Base-by-base conservation (phyloP, 140 eudicot genomes). In the Senecio squalidus region DNA sequence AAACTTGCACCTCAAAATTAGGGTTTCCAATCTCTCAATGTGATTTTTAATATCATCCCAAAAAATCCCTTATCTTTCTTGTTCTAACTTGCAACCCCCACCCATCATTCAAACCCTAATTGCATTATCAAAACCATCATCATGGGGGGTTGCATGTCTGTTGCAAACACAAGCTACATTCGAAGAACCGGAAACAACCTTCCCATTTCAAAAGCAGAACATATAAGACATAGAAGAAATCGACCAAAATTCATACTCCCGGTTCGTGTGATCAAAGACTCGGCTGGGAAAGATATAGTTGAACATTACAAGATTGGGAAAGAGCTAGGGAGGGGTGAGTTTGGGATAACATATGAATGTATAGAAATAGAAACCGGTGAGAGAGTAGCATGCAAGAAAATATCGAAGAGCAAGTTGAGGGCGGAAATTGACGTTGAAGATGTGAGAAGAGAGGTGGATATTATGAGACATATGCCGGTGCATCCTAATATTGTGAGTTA, bases 361-460 rank as follows among this genome's bases (percentile, higher is more conserved):
- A 50, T 52, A 5, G 73, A 77, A 21, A 49, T 62, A 2, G 60
- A 39, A 29, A 82, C 67, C 0, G 93, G 88, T 4, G 95, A 84
- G 13, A 65, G 52, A 11, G 49, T 76, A 27, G 96, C 98, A 0
- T 84, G 96, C 74, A 92, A 92, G 74, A 84, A 80, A 58, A 92
- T 92, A 48, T 74, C 93, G 1, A 92, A 92, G 74, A 69, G 78
- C 39, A 79, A 74, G 62, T 40, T 92, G 9, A 72, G 76, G 68
- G 80, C 93, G 2, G 96, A 87, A 40, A 74, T 87, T 1, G 95
- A 92, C n/a, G 64, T 92, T 3, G 96, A 87, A 67, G 98, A 92
- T 62, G 96, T 92, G 68, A 81, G 95, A 52, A 81, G 93, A 39
- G 98, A 92, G 89, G 95, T 92, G 52, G 82, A 80, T 68, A 92